These are phyloP conservation scores for Microbotryum violaceum DNA, from an alignment of 1,284 basidiomycete genomes.

Conservation along the genomic window DNA sequence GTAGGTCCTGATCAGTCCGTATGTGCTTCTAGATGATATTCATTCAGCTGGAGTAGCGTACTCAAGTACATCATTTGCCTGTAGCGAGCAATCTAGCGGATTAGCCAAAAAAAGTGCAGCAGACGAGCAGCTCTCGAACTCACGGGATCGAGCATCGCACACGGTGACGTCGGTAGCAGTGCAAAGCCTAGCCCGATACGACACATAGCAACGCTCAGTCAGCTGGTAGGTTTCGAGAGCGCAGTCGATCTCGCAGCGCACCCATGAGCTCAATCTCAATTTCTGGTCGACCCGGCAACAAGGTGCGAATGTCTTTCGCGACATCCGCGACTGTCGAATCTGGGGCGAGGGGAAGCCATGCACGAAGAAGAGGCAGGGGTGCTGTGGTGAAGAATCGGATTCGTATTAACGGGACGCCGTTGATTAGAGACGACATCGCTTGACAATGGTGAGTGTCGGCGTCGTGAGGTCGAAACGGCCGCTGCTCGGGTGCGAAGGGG, in stretches of 20 bases:
- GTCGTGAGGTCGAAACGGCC: too few relatives aligned
- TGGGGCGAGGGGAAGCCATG: constrained; percentile 21
- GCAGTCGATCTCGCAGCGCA: too few relatives aligned
- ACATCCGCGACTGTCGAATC: neutral
- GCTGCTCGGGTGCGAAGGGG: too few relatives aligned
- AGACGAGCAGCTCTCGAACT: neutral
- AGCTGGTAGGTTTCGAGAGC: neutral
- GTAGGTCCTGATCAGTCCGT: neutral
- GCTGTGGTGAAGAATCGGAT: constrained; percentile 18
- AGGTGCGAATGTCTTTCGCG: neutral
- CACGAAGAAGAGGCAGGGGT: constrained; percentile 11
- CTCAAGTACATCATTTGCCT: constrained; percentile 28
- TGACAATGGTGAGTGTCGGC: too few relatives aligned
- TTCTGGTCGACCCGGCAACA: neutral
- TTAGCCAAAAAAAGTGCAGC: too few relatives aligned
- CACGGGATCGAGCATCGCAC: constrained; percentile 19
- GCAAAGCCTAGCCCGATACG: constrained; percentile 12
- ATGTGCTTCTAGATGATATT: neutral
- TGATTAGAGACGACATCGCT: too few relatives aligned
- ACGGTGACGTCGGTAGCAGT: constrained; percentile 12
- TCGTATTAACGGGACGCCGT: constrained; percentile 7
- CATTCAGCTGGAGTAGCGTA: neutral
- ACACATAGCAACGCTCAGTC: neutral
- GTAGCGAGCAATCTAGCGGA: neutral
- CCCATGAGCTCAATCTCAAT: constrained; percentile 15